Evolutionary conservation across 192 early-diverging fungal genomes (phyloP), one percentile per base, ranked within the genome.

Genomic region (Coemansia sp.): DNA sequence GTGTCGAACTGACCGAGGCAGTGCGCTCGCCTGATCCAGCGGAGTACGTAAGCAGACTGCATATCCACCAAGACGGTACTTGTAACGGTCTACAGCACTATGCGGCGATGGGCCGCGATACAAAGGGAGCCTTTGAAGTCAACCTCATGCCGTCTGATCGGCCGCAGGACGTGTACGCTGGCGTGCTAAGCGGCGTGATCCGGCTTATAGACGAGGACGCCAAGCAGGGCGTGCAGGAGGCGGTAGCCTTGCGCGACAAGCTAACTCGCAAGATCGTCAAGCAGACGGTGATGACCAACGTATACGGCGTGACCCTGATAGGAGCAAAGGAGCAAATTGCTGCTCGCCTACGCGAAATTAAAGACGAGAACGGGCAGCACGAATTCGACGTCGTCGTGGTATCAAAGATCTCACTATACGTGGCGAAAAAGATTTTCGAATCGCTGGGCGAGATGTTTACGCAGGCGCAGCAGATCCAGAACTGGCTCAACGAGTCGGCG

Each of bases 61-160:
- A 95, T 11, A 87, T 99, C 18, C 97, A 99, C 79, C 96, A 97
- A 77, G 97, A 99, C 77, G 97, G 96, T 33, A 96, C 95, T 0
- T 99, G 97, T 82, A 98, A 98, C 69, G 97, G 97, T 12, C 85
- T 99, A 67, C 97, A 99, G 87, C 97, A 99, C 85, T 98, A 98
- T 75, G 97, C 97, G 3, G 96, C 97, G 2, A 84, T 99, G 65
- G 96, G 96, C 60, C 94, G 95, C 71, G 97, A 99, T 76, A 78
- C 85, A 36, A 86, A 88, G 40, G 96, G 96, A 49, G 97, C 96
- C 4, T 72, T 82, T 49, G 91, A 93, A 42, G 97, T 99, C 67
- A 98, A 99, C 70, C 81, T 99, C 38, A 68, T 90, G 3, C 92
- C 94, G 11, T 86, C 89, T 8, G 93, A 96, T 63, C 76, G 88